Evolutionary conservation across 352 stramenopile genomes (phyloP), one percentile per base, ranked within the genome.

Genomic region (Pythium guiyangense): DNA sequence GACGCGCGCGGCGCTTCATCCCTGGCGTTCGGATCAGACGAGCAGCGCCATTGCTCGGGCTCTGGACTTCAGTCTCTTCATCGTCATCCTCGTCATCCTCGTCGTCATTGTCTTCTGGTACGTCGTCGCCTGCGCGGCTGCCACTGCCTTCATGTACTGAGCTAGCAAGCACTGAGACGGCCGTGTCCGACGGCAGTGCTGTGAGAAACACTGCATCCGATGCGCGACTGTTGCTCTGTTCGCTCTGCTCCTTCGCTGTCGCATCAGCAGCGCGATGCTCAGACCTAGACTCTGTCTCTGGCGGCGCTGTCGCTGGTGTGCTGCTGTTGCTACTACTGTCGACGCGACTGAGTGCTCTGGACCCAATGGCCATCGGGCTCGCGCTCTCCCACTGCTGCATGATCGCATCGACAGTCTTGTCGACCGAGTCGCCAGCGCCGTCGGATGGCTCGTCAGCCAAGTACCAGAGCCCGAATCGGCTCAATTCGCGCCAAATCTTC

Each of bases 401-500:
- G 66, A 88, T 90, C 12, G 74, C 61, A 25, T 88, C 72, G 29
- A 84, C 74, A 0, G 77, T 56, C 12, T 50, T 70, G 47, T 71
- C 69, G 59, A 90, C 85, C 27, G 74, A 64, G 31, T 87, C 68
- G 27, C 83, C 67, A 0, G 74, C 63, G 35, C 59, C 62, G 8
- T 48, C 50, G 0, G 18, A 20, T 5, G 20, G 37, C 0, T 61
- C 60, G 12, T 56, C 59, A 0, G 42, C 45, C 11, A 79, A 62
- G 5, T 77, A 71, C 80, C 78, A 89, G 20, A 91, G 50, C 0
- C 80, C 80, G 31, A 82, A 89, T 0, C 63, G 54, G 35, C 70
- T 65, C 11, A 91, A 52, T 55, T 91, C 80, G 11, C 65, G 76
- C 69, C 78, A 79, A 27, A 91, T 47, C 62, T 79, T 85, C 48